These are phyloP conservation scores for Pseudotulostoma volvatum DNA, from an alignment of 495 filamentous ascomycete genomes.

Conservation along the genomic window DNA sequence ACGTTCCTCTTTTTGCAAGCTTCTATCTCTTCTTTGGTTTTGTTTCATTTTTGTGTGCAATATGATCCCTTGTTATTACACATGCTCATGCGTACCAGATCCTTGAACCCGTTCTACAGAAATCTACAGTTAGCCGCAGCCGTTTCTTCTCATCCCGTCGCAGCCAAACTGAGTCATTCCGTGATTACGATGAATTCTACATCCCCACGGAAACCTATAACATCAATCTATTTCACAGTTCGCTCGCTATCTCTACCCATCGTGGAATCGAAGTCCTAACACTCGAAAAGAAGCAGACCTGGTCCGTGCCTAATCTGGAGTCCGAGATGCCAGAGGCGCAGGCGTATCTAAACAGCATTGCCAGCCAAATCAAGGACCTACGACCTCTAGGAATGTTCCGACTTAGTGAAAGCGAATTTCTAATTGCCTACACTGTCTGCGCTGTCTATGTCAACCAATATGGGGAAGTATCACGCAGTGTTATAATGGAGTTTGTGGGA, in stretches of 20 bases:
- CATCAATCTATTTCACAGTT: conserved; percentile 88
- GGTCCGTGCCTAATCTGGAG: conserved; percentile 74
- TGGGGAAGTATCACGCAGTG: conserved; percentile 77
- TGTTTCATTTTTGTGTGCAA: not conserved
- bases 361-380: conserved; percentile 59
- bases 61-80: too few relatives aligned
- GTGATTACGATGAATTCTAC: conserved; percentile 97
- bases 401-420: conserved; percentile 78
- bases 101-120: conserved; percentile 87
- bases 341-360: conserved; percentile 63
- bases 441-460: conserved; percentile 97
- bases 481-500: conserved; percentile 96
- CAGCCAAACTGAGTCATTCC: conserved; percentile 85
- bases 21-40: not conserved
- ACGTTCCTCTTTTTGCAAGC: conserved; percentile 2
- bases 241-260: conserved; percentile 76
- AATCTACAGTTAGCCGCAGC: conserved; percentile 38
- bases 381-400: conserved; percentile 92
- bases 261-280: conserved; percentile 94
- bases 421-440: conserved; percentile 87
- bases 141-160: conserved; percentile 48
- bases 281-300: conserved; percentile 86
- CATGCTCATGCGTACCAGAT: conserved; percentile 30
- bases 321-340: conserved; percentile 29
- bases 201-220: conserved; percentile 91